These are phyloP conservation scores for Ceratobasidium sp. DNA, from an alignment of 1,284 basidiomycete genomes.

Conservation along the genomic window DNA sequence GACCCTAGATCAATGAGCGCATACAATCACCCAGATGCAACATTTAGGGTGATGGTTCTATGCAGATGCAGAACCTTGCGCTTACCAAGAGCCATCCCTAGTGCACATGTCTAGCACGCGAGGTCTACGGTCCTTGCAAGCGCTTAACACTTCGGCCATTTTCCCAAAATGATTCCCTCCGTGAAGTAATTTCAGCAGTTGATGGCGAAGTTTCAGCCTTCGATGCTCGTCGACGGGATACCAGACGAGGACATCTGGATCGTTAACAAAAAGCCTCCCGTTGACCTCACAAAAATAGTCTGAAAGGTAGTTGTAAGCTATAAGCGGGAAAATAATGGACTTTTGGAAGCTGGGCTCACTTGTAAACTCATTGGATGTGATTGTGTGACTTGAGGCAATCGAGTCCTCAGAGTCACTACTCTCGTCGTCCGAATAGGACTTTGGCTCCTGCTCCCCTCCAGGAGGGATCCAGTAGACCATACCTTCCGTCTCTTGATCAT, in stretches of 20 bases:
- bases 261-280: slow-evolving; percentile 47
- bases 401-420: slow-evolving; percentile 31
- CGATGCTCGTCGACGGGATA: slow-evolving; percentile 48
- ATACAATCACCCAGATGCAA: slow-evolving; percentile 14
- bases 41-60: background rate
- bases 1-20: slow-evolving; percentile 40
- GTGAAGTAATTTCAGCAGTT: slow-evolving; percentile 45
- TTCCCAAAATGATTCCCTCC: slow-evolving; percentile 48
- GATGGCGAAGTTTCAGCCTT: slow-evolving; percentile 43
- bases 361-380: slow-evolving; percentile 16
- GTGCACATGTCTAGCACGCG: slow-evolving; percentile 50
- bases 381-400: slow-evolving; percentile 14
- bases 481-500: slow-evolving; percentile 22
- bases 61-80: background rate
- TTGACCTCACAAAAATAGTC: slow-evolving; percentile 48
- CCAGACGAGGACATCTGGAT: slow-evolving; percentile 45
- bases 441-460: background rate
- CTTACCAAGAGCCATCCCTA: slow-evolving; percentile 49
- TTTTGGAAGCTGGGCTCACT: background rate
- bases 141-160: slow-evolving; percentile 39
- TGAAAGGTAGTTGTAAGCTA: slow-evolving; percentile 11
- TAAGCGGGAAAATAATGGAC: too few relatives aligned
- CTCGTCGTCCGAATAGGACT: slow-evolving; percentile 8
- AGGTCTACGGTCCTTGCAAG: slow-evolving; percentile 43
- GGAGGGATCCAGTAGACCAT: slow-evolving; percentile 34